Conservation (phyloP, 148 eudicot species). For the Vaccinium vitisidaea region DNA sequence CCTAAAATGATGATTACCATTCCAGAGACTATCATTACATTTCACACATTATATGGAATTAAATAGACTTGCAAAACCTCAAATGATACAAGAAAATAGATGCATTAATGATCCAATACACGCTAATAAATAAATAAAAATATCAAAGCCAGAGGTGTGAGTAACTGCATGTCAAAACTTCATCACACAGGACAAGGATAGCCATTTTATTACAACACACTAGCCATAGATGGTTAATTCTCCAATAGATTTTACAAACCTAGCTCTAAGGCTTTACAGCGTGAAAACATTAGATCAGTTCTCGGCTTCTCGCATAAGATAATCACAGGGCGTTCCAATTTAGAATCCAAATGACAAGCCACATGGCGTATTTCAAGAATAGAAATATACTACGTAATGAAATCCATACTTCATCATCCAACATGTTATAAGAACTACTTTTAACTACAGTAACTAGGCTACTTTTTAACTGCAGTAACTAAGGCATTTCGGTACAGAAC, state of each 20-base stretch:
- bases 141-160: background rate
- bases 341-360: conserved; percentile 3
- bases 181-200: background rate
- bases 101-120: background rate
- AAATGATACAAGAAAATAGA: background rate
- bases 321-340: background rate
- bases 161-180: background rate
- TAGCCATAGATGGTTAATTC: background rate
- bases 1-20: conserved; percentile 32
- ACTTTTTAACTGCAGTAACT: background rate
- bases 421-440: background rate
- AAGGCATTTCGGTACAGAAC: background rate
- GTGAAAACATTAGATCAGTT: background rate
- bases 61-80: background rate
- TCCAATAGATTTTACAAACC: background rate
- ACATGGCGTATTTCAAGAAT: background rate
- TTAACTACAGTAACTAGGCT: too few relatives aligned
- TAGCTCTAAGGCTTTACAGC: background rate
- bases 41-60: background rate
- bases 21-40: background rate
- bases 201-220: background rate
- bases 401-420: background rate
- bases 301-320: background rate
- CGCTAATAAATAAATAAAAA: background rate
- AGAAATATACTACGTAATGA: background rate